These are phyloP conservation scores for Asparagopsis taxiformis DNA, from an alignment of 31 red algal species.

Conservation along the genomic window DNA sequence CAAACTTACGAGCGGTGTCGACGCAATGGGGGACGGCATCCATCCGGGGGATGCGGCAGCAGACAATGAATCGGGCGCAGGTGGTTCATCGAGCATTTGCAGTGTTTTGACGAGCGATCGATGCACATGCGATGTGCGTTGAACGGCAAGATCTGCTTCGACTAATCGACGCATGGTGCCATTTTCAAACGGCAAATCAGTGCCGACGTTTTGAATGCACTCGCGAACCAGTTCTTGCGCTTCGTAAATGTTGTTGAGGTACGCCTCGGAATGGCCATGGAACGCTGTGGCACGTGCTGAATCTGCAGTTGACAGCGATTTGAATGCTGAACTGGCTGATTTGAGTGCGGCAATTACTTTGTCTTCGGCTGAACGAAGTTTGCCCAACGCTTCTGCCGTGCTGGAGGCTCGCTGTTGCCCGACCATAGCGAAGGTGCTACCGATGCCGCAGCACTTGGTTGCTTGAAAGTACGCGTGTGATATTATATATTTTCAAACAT, in stretches of 20 bases:
- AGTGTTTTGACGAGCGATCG: slow-evolving; percentile 39
- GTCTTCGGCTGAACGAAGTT: slow-evolving; percentile 20
- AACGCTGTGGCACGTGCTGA: not conserved
- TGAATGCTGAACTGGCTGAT: slow-evolving; percentile 8
- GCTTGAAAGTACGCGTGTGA: too few species aligned
- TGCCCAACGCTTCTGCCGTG: slow-evolving; percentile 20
- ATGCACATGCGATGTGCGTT: slow-evolving; percentile 59
- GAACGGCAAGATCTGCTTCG: slow-evolving; percentile 59
- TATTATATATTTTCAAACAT: too few species aligned
- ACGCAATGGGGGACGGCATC: slow-evolving; percentile 56
- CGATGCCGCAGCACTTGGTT: too few species aligned
- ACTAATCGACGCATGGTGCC: slow-evolving; percentile 30
- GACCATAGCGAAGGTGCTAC: too few species aligned
- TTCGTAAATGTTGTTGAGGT: slow-evolving; percentile 28
- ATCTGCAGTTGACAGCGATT: slow-evolving; percentile 16
- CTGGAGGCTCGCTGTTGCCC: slow-evolving; percentile 2
- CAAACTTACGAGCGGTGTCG: slow-evolving; percentile 25
- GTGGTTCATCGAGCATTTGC: slow-evolving; percentile 17
- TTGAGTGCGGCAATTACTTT: slow-evolving; percentile 12
- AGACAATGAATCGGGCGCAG: slow-evolving; percentile 3
- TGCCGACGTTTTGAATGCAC: slow-evolving; percentile 17
- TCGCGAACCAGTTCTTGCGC: slow-evolving; percentile 38
- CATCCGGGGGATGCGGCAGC: slow-evolving; percentile 36
- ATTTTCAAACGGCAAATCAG: slow-evolving; percentile 59
- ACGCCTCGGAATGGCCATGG: not conserved